Evolutionary conservation across 1,284 basidiomycete genomes (phyloP).

Genomic region (Sanghuangporus baumii): DNA sequence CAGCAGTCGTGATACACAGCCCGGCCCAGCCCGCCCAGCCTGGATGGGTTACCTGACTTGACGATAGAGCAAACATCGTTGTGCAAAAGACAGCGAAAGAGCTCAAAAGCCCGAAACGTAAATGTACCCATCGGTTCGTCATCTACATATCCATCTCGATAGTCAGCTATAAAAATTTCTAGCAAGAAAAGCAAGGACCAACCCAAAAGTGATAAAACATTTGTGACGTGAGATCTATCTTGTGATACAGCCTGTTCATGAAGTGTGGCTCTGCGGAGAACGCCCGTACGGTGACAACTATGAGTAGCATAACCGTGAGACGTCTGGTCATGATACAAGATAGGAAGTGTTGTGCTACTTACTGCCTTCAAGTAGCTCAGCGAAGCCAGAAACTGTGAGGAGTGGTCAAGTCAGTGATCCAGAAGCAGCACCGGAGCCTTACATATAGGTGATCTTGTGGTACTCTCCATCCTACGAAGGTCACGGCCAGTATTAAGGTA

Average conservation of each 20-base stretch:
- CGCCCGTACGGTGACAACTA: conserved; percentile 76
- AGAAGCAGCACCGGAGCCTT: background rate
- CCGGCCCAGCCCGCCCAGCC: conserved; percentile 42
- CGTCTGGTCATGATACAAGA: background rate
- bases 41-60: conserved; percentile 27
- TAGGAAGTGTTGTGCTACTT: background rate
- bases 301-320: background rate
- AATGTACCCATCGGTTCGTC: conserved; percentile 24
- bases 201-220: conserved; percentile 13
- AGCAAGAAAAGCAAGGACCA: background rate
- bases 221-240: conserved; percentile 57
- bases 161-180: background rate
- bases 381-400: conserved; percentile 70
- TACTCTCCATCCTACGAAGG: conserved; percentile 75
- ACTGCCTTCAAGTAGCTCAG: conserved; percentile 70
- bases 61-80: conserved; percentile 68
- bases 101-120: conserved; percentile 44
- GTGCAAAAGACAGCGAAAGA: conserved; percentile 60
- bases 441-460: conserved; percentile 51
- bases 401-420: background rate
- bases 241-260: conserved; percentile 62
- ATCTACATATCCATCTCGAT: conserved; percentile 17
- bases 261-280: conserved; percentile 83
- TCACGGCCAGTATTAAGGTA: conserved; percentile 77
- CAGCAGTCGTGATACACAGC: conserved; percentile 77